Base-by-base conservation (phyloP, 345 rosid species). In the Clausena lansium region DNA sequence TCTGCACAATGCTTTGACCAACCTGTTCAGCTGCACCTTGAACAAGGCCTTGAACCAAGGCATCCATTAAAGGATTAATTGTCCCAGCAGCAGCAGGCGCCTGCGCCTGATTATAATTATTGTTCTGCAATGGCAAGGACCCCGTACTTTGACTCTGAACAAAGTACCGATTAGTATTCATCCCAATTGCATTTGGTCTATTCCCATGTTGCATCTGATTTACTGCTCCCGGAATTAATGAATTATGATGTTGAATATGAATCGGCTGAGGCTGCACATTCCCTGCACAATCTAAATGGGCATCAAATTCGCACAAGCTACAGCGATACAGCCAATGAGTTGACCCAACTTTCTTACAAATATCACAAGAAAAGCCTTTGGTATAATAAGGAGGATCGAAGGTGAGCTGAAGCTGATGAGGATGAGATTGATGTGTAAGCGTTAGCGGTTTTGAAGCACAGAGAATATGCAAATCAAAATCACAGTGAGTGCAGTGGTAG, bases 321-420 rank as follows among this genome's bases (percentile, higher is more conserved):
- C 96, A 92, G 7, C 88, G 86, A 65, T 90, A 92, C 0, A 92
- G 84, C 96, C 96, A 92, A 22, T 89, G 89, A 47, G 83, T 83
- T 24, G 77, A 70, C 24, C 94, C 92, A 11, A 85, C 38, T 75
- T 70, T 79, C 7, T 61, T 75, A 38, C 94, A 92, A 1, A 90
- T 52, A 33, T 90, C 91, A 55, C 90, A 92, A 0, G 90, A 85
- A 79, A 90, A 92, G 6, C 89, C 87, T 67, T 86, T 82, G 22
- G 72, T 77, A 9, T 71, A 77, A 67, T 88, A 90, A 2, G 92
- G 91, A 25, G 89, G 84, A 2, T 74, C 68, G 83, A 90, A 90
- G 74, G 76, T 70, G 14, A 92, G 90, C 2, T 78, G 63, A n/a
- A 90, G 88, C 30, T 36, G 71, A 36, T 88, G 92, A 5, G 85